Conservation (phyloP, 1,284 basidiomycete species). For the Macrocystidia cucumis region DNA sequence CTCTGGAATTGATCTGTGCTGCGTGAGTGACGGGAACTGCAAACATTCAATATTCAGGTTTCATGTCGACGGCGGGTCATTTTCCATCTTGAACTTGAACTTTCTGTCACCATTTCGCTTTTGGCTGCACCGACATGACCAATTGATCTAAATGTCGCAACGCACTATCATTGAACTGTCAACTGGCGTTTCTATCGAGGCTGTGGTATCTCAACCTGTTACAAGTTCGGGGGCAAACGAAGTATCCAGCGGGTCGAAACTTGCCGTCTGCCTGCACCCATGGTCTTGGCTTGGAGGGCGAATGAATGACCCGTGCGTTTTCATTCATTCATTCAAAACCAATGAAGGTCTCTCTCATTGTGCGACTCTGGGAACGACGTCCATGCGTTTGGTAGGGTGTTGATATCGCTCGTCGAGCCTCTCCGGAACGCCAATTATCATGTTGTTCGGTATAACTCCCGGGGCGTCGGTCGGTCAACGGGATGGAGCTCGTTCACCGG, state of each 20-base stretch:
- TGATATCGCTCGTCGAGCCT: conserved; percentile 23
- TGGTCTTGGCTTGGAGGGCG: conserved; percentile 75
- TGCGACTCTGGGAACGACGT: neutral
- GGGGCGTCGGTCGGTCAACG: conserved; percentile 65
- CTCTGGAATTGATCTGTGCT: no score
- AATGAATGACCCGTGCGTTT: conserved; percentile 65
- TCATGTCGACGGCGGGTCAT: no score
- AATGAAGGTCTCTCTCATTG: conserved; percentile 1
- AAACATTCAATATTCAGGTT: no score
- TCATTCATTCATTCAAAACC: conserved; percentile 2
- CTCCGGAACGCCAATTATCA: conserved; percentile 41
- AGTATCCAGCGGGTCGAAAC: conserved; percentile 18
- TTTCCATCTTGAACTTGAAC: no score
- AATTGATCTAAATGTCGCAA: no score
- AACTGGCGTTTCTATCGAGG: conserved; percentile 22
- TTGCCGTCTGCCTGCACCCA: conserved; percentile 66
- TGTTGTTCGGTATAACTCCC: conserved; percentile 66
- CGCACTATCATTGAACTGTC: no score
- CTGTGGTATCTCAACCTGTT: conserved; percentile 16
- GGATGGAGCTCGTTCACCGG: conserved; percentile 70
- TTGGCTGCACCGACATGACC: no score
- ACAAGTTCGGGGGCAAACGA: neutral
- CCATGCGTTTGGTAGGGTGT: conserved; percentile 21
- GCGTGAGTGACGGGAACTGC: no score
- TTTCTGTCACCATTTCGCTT: no score